Evolutionary conservation across 805 yeast species (phyloP).

Genomic region (Lipomyces sp.): DNA sequence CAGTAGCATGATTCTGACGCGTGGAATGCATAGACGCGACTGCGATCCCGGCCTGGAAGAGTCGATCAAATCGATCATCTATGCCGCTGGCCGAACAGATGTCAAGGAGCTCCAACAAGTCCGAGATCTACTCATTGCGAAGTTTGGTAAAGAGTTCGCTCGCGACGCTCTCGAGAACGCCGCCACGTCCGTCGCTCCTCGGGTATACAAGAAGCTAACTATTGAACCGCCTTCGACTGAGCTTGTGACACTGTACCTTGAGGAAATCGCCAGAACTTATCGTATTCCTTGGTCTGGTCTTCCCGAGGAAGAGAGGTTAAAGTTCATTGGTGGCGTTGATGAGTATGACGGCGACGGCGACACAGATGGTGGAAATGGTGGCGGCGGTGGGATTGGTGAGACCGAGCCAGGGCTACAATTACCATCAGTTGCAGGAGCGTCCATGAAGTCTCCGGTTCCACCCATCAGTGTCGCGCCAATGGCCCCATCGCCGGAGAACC

Average conservation of each 20-base stretch:
- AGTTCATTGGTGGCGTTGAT: constrained; percentile 34
- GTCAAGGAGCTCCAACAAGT: constrained; percentile 64
- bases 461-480: constrained; percentile 38
- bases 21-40: constrained; percentile 26
- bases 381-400: constrained; percentile 30
- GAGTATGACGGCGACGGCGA: constrained; percentile 37
- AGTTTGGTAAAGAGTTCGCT: constrained; percentile 68
- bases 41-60: constrained; percentile 66
- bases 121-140: constrained; percentile 57
- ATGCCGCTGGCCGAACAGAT: constrained; percentile 68
- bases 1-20: too few relatives aligned
- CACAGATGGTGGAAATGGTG: constrained; percentile 35
- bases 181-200: constrained; percentile 58
- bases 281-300: constrained; percentile 65
- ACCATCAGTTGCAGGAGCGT: constrained; percentile 28
- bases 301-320: constrained; percentile 36
- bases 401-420: constrained; percentile 34
- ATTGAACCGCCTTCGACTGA: constrained; percentile 64
- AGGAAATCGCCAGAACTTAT: constrained; percentile 79
- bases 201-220: constrained; percentile 58
- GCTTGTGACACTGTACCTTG: constrained; percentile 64
- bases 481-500: constrained; percentile 37
- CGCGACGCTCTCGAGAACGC: constrained; percentile 53
- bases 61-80: constrained; percentile 68
- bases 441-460: constrained; percentile 25